Conservation (phyloP, 345 rosid species). For the Hirschfeldia incana region DNA sequence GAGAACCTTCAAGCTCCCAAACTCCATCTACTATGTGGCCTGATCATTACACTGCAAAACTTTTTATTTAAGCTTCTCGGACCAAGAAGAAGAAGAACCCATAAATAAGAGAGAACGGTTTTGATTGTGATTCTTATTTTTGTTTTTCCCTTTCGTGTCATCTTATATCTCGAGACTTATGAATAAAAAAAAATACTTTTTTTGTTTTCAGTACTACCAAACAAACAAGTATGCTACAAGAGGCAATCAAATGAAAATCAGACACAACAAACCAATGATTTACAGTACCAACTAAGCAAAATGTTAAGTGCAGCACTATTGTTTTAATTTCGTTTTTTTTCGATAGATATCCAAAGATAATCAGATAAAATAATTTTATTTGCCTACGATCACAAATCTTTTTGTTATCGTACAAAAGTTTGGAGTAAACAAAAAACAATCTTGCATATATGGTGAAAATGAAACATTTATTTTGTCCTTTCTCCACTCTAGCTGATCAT, state of each 20-base stretch:
- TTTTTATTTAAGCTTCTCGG: neutral
- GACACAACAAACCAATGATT: neutral
- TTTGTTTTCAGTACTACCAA: neutral
- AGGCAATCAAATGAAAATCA: neutral
- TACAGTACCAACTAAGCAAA: slow-evolving; percentile 6
- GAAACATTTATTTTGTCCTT: neutral
- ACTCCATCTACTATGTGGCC: slow-evolving; percentile 69
- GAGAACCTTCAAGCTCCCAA: slow-evolving; percentile 88
- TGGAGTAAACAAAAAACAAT: neutral
- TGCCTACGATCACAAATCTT: no score
- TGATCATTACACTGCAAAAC: slow-evolving; percentile 28
- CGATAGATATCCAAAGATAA: no score
- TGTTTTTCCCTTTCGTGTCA: neutral
- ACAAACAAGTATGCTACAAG: neutral
- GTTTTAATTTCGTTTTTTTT: neutral
- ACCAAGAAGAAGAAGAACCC: neutral
- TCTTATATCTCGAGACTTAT: neutral
- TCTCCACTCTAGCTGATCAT: neutral
- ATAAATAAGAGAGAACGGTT: slow-evolving; percentile 4
- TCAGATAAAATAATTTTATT: no score
- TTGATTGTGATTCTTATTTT: slow-evolving; percentile 13
- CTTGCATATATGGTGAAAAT: neutral
- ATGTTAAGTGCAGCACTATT: slow-evolving; percentile 13
- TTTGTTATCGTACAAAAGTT: no score
- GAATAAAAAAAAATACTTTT: neutral